Base-by-base conservation (phyloP, 148 eudicot genomes). In the Silene conica region DNA sequence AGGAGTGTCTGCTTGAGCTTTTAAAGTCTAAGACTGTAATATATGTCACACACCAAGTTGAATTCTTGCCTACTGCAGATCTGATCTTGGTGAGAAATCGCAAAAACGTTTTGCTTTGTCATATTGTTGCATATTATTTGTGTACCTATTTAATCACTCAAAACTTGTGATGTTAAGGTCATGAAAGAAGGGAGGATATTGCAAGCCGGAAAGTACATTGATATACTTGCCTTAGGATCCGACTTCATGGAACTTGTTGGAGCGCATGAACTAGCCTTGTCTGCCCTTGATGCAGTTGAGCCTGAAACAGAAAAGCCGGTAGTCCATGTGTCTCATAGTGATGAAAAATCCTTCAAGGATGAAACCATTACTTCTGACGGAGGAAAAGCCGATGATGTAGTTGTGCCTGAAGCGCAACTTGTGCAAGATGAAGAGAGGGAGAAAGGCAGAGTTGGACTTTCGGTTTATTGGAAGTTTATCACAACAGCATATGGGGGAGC, bases 361-460 rank as follows among this genome's bases (percentile, higher is more conserved):
- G 73, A 78, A 28, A 74, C 77, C 41, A 41, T 41, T 60, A 74
- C 63, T 52, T 70, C 38, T 55, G 70, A 71, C 62, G 77, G 22
- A 55, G 83, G 58, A 26, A 76, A 79, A 63, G 21, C 45, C 22
- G 84, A 83, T 74, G 82, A 76, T 54, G 71, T 8, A 16, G 69
- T 18, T 0, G 81, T 20, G 67, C 75, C 74, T 1, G 74, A 79
- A 61, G 84, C 72, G 66, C 94, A 89, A 73, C 86, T 89, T 75
- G 88, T 89, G 25, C 84, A 87, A 76, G 95, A 88, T 71, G 94
- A 89, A 83, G 95, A 90, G 78, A 77, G 92, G 67, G 92, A 83
- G 80, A 90, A 83, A 58, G 95, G 95, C 43, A 80, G 74, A 63
- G 91, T 90, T 34, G 95, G 88, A 6, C 73, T 83, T 60, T 73